These are phyloP conservation scores for Fusarium avenaceum DNA, from an alignment of 2,329 filamentous ascomycete species.

Conservation along the genomic window DNA sequence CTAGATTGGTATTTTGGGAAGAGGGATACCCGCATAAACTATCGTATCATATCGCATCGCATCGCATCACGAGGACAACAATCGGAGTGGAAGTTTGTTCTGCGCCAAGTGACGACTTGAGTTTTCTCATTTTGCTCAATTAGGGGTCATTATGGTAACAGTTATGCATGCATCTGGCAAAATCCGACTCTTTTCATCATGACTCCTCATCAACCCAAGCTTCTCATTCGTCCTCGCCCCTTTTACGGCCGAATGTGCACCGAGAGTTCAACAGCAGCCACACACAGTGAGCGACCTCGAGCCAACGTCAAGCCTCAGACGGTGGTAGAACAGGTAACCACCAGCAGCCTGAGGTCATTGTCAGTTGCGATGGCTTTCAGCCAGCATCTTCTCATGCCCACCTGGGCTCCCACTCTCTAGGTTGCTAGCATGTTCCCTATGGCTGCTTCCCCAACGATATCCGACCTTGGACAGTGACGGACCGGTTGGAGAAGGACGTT, in stretches of 20 bases:
- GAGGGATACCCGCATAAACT: constrained; percentile 38
- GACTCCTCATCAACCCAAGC: constrained; percentile 1
- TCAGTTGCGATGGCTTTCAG: constrained; percentile 19
- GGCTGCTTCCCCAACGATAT: constrained; percentile 32
- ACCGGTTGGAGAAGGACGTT: constrained; percentile 20
- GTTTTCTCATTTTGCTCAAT: neutral
- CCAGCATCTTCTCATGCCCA: neutral
- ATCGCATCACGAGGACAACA: constrained; percentile 23
- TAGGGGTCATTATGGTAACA: neutral
- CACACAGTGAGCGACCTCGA: neutral
- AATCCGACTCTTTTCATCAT: neutral
- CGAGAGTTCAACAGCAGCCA: constrained; percentile 23
- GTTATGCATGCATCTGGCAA: constrained; percentile 5
- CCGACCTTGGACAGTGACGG: constrained; percentile 21
- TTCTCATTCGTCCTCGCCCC: constrained; percentile 35
- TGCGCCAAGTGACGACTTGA: neutral
- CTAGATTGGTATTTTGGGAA: constrained; percentile 36
- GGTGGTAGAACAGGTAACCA: neutral
- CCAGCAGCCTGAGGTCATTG: neutral
- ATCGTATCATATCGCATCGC: constrained; percentile 15
- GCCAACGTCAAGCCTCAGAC: neutral
- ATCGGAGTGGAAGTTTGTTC: constrained; percentile 30
- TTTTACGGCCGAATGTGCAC: constrained; percentile 34
- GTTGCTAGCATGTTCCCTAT: neutral
- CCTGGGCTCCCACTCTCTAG: neutral